Evolutionary conservation across 371 early-diverging fungal genomes (phyloP).

Genomic region (Actinomortierella wolfii): DNA sequence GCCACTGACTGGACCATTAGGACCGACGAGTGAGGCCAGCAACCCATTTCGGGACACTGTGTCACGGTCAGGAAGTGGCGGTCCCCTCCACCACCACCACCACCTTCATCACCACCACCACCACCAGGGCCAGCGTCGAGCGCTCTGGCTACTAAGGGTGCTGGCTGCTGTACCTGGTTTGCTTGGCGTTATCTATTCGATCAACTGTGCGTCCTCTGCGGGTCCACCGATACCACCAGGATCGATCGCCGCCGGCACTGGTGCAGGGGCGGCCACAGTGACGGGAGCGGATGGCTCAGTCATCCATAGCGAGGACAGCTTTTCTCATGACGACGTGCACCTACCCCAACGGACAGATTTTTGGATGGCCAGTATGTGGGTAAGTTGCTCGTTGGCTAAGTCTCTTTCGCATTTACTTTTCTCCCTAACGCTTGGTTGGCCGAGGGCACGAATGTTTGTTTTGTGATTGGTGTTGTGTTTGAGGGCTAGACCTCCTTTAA

Average conservation of each 20-base stretch:
- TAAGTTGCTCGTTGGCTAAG: slow-evolving; percentile 17
- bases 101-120: slow-evolving; percentile 29
- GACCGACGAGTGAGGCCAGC: too few species aligned
- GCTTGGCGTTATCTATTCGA: slow-evolving; percentile 22
- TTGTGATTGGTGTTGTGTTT: too few species aligned
- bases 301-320: too few species aligned
- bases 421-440: background rate
- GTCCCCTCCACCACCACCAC: slow-evolving; percentile 17
- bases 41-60: too few species aligned
- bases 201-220: too few species aligned
- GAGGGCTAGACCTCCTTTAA: too few species aligned
- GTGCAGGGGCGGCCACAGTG: slow-evolving; percentile 1
- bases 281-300: background rate
- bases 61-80: background rate
- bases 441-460: too few species aligned
- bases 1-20: too few species aligned
- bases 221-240: too few species aligned
- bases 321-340: slow-evolving; percentile 8
- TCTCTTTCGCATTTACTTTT: background rate
- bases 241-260: slow-evolving; percentile 1
- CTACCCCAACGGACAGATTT: slow-evolving; percentile 49
- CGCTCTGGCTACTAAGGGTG: slow-evolving; percentile 23
- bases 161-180: slow-evolving; percentile 26
- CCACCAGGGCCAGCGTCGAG: slow-evolving; percentile 23
- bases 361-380: slow-evolving; percentile 63